phyloP scores from a whole-genome alignment of 805 yeast genomes.

The Jamesozyma lodderae region DNA sequence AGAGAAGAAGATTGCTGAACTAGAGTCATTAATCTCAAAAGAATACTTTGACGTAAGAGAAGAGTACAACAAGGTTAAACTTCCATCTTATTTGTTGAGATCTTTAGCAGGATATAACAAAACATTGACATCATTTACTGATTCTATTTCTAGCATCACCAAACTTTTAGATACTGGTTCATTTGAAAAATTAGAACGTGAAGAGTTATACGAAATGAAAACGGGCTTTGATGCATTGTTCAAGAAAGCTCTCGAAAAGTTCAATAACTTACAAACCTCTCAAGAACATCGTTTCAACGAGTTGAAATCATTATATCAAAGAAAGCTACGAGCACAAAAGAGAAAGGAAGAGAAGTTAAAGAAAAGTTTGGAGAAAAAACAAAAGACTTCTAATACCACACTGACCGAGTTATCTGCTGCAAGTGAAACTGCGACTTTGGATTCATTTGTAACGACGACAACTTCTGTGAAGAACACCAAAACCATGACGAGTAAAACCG shows the following conservation, averaged over 20 bases:
- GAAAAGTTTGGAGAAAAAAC: conserved; percentile 3
- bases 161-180: conserved; percentile 21
- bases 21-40: conserved; percentile 37
- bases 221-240: conserved; percentile 18
- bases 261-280: conserved; percentile 13
- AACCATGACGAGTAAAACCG: too few relatives aligned
- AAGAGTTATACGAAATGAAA: conserved; percentile 27
- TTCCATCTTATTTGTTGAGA: conserved; percentile 16
- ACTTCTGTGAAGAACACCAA: too few relatives aligned
- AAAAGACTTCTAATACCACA: neutral
- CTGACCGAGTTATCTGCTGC: neutral
- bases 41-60: conserved; percentile 42
- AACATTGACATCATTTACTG: conserved; percentile 9
- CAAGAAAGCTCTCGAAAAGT: conserved; percentile 10
- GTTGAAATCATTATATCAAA: conserved; percentile 18
- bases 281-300: conserved; percentile 29
- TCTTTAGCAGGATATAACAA: conserved; percentile 9
- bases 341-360: conserved; percentile 19
- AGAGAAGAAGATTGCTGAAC: conserved; percentile 37
- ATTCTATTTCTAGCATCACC: conserved; percentile 10
- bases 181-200: conserved; percentile 19
- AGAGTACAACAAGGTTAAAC: conserved; percentile 39
- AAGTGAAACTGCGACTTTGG: neutral
- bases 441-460: too few relatives aligned
- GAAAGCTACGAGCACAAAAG: conserved; percentile 19